Conservation (phyloP, 345 rosid genomes). For the Gossypium rotundifolium region DNA sequence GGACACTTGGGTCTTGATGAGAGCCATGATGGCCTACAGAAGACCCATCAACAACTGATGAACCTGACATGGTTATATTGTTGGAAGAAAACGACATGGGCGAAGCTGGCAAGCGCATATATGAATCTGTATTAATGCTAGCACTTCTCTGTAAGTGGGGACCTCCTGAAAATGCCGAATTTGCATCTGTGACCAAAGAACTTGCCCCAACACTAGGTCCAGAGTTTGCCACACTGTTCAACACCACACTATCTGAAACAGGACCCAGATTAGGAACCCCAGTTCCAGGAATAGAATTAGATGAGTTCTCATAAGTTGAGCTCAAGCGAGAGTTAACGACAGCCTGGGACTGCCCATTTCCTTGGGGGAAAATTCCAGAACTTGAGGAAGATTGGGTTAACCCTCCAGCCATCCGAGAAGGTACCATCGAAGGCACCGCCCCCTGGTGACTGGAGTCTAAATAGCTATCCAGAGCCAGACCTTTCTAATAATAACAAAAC, state of each 20-base stretch:
- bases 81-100: constrained; percentile 92
- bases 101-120: constrained; percentile 92
- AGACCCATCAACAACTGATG: constrained; percentile 83
- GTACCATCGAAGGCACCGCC: constrained; percentile 57
- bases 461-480: constrained; percentile 76
- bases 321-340: constrained; percentile 79
- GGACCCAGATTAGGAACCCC: constrained; percentile 58
- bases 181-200: constrained; percentile 95
- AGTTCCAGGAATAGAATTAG: constrained; percentile 70
- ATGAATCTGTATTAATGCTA: constrained; percentile 88
- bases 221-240: constrained; percentile 81
- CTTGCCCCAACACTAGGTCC: constrained; percentile 97
- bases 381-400: constrained; percentile 85
- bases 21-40: constrained; percentile 63
- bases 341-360: constrained; percentile 86
- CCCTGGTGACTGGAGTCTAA: constrained; percentile 54
- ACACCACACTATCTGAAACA: constrained; percentile 66
- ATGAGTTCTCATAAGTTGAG: constrained; percentile 73
- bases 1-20: constrained; percentile 64
- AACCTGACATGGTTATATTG: constrained; percentile 79
- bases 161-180: constrained; percentile 87
- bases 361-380: constrained; percentile 92
- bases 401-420: constrained; percentile 73
- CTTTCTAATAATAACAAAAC: constrained; percentile 24
- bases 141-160: constrained; percentile 94